phyloP scores from a whole-genome alignment of 768 basidiomycete species.

The Pleurotus tuber-regium region DNA sequence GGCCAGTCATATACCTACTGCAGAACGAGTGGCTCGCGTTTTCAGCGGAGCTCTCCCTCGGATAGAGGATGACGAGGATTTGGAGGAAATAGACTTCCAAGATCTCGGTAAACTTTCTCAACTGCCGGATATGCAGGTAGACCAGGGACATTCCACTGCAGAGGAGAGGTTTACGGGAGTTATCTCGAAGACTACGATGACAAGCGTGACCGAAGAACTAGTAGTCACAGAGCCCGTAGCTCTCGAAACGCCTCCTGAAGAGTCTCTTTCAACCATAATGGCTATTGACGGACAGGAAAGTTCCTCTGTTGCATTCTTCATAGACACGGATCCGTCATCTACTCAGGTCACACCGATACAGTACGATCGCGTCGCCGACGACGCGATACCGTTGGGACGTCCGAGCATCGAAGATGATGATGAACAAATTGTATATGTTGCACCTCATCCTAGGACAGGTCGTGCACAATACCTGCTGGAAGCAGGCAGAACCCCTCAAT shows the following conservation, averaged over 20 bases:
- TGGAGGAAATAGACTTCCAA: conserved; percentile 66
- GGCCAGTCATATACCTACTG: conserved; percentile 63
- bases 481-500: too few relatives aligned
- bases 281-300: too few relatives aligned
- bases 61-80: conserved; percentile 26
- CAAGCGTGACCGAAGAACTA: background rate
- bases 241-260: too few relatives aligned
- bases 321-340: conserved; percentile 10
- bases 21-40: conserved; percentile 60
- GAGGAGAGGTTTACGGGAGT: conserved; percentile 12
- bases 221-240: too few relatives aligned
- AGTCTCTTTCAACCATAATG: too few relatives aligned
- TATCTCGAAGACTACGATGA: conserved; percentile 1
- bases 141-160: background rate
- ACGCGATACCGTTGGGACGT: conserved; percentile 4
- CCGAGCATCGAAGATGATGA: conserved; percentile 50
- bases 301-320: conserved; percentile 33
- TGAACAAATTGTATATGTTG: conserved; percentile 75
- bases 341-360: background rate
- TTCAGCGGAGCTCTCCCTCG: conserved; percentile 43
- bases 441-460: conserved; percentile 59
- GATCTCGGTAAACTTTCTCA: conserved; percentile 45
- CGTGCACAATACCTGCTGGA: too few relatives aligned
- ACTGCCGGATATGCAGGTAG: background rate
- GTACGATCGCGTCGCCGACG: background rate